Conservation (phyloP, 2,329 filamentous ascomycete genomes). For the Teratosphaeriaceae sp. region DNA sequence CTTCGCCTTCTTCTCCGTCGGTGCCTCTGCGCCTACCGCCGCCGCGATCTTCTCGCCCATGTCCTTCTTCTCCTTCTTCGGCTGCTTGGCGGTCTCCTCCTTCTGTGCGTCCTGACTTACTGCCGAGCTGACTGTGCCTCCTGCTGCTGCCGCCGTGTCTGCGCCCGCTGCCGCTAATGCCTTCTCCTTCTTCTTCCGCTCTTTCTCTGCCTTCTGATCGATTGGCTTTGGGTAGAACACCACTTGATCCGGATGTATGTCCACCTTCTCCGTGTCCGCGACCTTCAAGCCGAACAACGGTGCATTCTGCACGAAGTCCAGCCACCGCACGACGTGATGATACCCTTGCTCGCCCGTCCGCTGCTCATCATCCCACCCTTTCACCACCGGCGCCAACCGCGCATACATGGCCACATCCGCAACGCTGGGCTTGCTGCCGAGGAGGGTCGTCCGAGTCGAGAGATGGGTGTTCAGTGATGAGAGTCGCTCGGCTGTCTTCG, state of each 20-base stretch:
- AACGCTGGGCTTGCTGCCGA: slow-evolving; percentile 82
- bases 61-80: slow-evolving; percentile 36
- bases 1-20: slow-evolving; percentile 54
- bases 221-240: slow-evolving; percentile 82
- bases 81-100: slow-evolving; percentile 29
- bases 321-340: slow-evolving; percentile 82
- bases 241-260: slow-evolving; percentile 71
- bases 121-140: slow-evolving; percentile 36
- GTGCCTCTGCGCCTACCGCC: slow-evolving; percentile 38
- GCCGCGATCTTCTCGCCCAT: slow-evolving; percentile 45
- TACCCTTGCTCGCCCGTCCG: slow-evolving; percentile 82
- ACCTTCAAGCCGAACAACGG: slow-evolving; percentile 63
- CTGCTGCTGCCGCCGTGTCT: slow-evolving; percentile 42
- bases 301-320: slow-evolving; percentile 94
- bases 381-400: slow-evolving; percentile 67
- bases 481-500: slow-evolving; percentile 58
- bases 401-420: slow-evolving; percentile 82
- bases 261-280: slow-evolving; percentile 65
- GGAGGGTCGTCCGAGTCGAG: slow-evolving; percentile 77
- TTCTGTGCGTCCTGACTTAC: slow-evolving; percentile 32
- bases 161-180: slow-evolving; percentile 47
- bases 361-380: slow-evolving; percentile 76
- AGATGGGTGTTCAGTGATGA: slow-evolving; percentile 80
- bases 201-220: slow-evolving; percentile 92
- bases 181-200: slow-evolving; percentile 95